Base-by-base conservation (phyloP, 495 filamentous ascomycete species). In the Pyrenula aspistea region DNA sequence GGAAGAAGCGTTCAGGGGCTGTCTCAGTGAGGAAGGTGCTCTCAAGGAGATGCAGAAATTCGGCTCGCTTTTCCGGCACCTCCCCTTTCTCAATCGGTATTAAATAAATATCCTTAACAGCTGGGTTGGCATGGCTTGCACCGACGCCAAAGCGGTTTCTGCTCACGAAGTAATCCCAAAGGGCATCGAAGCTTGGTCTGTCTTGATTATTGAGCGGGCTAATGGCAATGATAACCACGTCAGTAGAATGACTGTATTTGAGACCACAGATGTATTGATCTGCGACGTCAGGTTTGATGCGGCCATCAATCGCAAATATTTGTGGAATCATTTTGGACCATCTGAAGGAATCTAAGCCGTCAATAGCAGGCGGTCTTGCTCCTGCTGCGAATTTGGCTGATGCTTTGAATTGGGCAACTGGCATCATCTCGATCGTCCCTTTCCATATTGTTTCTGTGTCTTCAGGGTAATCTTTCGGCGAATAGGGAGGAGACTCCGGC, bases 251-350 rank as follows among this genome's bases (percentile, higher is more conserved):
- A 65, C 82, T 89, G 62, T 83, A 89, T 23, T 85, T 77, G 25
- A 95, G 72, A 23, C 87, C 82, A 62, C 88, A 93, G 2, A 98
- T 83, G 66, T 98, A 98, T 48, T 89, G 86, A 58, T 88, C 86
- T 20, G 91, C 93, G 25, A 86, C 82, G 56, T 84, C 77, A 56
- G 85, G 81, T 19, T 85, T 82, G 55, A 97, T 94, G 2, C 93
- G 82, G 11, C 93, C 93, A 60, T 89, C 86, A 55, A 97, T 80
- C 12, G 78, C 79, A 42, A 98, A 69, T 1, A 70, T 77, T 3
- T 77, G 66, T 0, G 88, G 83, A 12, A 93, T 76, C 1, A 96
- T 71, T 57, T 88, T 77, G 21, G 75, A 78, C 91, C 77, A 93
- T 36, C 75, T 84, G 53, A 75, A 68, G n/a, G n/a, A n/a, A 68